Percentiles rank a stretch among this genome's conserved stretches.
Evolutionary conservation across 768 basidiomycete species (phyloP).

Genomic region (Chiua virens): DNA sequence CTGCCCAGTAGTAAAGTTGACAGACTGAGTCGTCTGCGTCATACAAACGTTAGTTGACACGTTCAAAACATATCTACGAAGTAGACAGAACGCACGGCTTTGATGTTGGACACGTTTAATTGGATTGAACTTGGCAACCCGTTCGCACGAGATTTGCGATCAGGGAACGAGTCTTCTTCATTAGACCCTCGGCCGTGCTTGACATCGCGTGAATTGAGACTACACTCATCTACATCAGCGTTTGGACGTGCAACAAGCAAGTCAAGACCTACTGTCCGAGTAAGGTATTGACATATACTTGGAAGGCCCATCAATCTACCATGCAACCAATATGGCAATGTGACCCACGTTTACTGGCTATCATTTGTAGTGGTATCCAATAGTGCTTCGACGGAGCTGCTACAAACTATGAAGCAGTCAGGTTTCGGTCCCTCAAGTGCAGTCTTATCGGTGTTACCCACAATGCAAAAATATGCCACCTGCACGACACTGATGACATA

Average conservation of each 20-base stretch:
- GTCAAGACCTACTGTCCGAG: constrained; percentile 22
- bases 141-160: constrained; percentile 1
- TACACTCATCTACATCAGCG: constrained; percentile 7
- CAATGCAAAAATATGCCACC: constrained; percentile 15
- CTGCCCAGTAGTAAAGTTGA: constrained; percentile 7
- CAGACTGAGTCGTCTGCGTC: constrained; percentile 16
- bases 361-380: constrained; percentile 32
- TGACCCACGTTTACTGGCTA: constrained; percentile 22
- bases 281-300: constrained; percentile 30
- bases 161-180: constrained; percentile 20
- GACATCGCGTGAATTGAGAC: constrained; percentile 26
- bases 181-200: constrained; percentile 21
- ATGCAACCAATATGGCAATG: not conserved
- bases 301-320: not conserved
- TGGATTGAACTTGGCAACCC: constrained; percentile 7
- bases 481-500: constrained; percentile 17
- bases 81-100: constrained; percentile 11
- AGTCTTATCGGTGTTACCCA: constrained; percentile 8
- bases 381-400: constrained; percentile 17
- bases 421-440: not conserved
- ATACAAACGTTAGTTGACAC: not conserved
- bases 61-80: not conserved
- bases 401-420: constrained; percentile 21
- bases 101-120: constrained; percentile 11
- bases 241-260: not conserved